Evolutionary conservation across 345 rosid genomes (phyloP).

Genomic region (Moricandia arvensis): DNA sequence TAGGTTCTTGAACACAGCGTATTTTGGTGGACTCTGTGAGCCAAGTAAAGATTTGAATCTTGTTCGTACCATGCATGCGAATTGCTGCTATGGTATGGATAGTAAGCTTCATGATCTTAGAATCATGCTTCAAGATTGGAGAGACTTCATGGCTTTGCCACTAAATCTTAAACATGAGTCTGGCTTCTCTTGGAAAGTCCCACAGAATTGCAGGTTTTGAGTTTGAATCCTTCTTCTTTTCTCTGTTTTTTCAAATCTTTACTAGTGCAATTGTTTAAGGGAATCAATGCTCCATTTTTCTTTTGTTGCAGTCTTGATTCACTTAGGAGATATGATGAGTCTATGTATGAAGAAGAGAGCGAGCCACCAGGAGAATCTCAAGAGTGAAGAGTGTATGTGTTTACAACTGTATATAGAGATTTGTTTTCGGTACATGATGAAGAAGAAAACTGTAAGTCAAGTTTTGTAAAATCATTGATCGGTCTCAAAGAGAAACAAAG

Average conservation of each 20-base stretch:
- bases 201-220: slow-evolving; percentile 74
- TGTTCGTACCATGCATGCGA: slow-evolving; percentile 90
- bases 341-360: slow-evolving; percentile 17
- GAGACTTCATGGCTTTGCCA: slow-evolving; percentile 54
- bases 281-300: background rate
- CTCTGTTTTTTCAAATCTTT: background rate
- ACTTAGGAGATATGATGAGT: slow-evolving; percentile 35
- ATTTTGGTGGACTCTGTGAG: slow-evolving; percentile 84
- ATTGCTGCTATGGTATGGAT: slow-evolving; percentile 76
- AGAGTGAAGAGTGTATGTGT: slow-evolving; percentile 22
- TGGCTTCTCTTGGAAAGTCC: slow-evolving; percentile 62
- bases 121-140: slow-evolving; percentile 86
- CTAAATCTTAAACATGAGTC: slow-evolving; percentile 45
- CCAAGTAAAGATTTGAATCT: slow-evolving; percentile 70
- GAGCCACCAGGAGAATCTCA: slow-evolving; percentile 19
- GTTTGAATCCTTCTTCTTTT: background rate
- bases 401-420: slow-evolving; percentile 18
- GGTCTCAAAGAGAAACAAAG: background rate
- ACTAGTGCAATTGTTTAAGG: background rate
- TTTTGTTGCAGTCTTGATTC: slow-evolving; percentile 48
- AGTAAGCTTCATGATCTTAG: slow-evolving; percentile 75
- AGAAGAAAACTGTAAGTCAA: slow-evolving; percentile 9
- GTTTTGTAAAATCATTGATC: background rate
- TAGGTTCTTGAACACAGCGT: slow-evolving; percentile 72
- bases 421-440: background rate